Evolutionary conservation across 345 rosid genomes (phyloP).

Genomic region (Odontarrhena argentea): DNA sequence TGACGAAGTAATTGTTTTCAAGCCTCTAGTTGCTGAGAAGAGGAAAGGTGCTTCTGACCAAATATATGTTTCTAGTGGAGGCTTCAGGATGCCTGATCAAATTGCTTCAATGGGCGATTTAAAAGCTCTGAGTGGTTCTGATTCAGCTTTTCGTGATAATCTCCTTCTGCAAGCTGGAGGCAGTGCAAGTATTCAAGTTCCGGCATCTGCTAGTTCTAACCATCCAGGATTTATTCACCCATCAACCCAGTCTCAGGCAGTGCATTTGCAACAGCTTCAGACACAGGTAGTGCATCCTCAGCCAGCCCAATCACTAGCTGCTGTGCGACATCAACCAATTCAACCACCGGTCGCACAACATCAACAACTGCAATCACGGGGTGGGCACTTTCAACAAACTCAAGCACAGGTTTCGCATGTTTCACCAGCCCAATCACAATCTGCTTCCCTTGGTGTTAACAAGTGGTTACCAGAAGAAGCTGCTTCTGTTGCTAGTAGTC

Average conservation of each 20-base stretch:
- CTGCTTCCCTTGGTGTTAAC: slow-evolving; percentile 36
- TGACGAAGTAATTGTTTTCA: slow-evolving; percentile 94
- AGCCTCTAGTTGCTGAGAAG: slow-evolving; percentile 72
- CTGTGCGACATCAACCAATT: slow-evolving; percentile 33
- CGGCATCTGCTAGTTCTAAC: slow-evolving; percentile 50
- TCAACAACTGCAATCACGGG: slow-evolving; percentile 50
- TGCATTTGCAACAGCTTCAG: slow-evolving; percentile 38
- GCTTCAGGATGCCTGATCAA: slow-evolving; percentile 49
- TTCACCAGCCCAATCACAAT: slow-evolving; percentile 28
- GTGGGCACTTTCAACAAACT: slow-evolving; percentile 47
- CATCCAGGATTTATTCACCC: slow-evolving; percentile 25
- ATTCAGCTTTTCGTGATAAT: slow-evolving; percentile 50
- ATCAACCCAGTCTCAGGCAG: slow-evolving; percentile 37
- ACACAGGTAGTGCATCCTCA: slow-evolving; percentile 37
- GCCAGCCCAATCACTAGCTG: slow-evolving; percentile 31
- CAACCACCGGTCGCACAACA: slow-evolving; percentile 37
- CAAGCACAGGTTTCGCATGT: slow-evolving; percentile 37
- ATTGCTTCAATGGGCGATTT: slow-evolving; percentile 45
- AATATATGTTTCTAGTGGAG: slow-evolving; percentile 47
- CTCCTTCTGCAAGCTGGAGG: slow-evolving; percentile 44
- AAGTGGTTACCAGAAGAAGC: slow-evolving; percentile 63
- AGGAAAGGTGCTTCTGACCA: slow-evolving; percentile 50
- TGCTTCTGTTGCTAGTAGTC: slow-evolving; percentile 55
- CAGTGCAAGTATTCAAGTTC: slow-evolving; percentile 43
- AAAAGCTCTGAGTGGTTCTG: slow-evolving; percentile 45